A percentile compares a stretch with the other conserved stretches of the same genome.
Conservation (phyloP, 352 stramenopile species). For the Thalassiosira ordinaria region DNA sequence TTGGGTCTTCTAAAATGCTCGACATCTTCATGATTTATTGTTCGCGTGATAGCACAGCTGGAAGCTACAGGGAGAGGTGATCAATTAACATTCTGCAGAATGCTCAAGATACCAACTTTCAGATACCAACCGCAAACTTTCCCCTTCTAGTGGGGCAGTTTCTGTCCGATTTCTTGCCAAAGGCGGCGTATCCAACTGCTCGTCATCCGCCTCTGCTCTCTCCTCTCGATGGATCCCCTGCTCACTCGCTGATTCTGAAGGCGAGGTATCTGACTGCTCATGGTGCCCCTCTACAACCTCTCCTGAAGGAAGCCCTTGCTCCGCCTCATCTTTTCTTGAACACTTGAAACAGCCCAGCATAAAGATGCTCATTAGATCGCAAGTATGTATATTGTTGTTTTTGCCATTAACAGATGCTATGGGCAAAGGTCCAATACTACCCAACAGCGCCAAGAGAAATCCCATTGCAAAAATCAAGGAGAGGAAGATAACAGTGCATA, state of each 20-base stretch:
- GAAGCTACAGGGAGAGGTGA: too few relatives aligned
- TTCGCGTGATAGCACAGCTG: too few relatives aligned
- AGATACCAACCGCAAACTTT: too few relatives aligned
- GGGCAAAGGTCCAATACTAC: constrained; percentile 27
- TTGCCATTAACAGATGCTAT: background rate
- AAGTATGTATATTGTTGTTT: constrained; percentile 20
- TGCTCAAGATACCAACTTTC: too few relatives aligned
- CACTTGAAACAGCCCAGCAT: background rate
- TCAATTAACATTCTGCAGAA: too few relatives aligned
- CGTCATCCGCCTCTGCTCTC: background rate
- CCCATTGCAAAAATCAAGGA: constrained; percentile 27
- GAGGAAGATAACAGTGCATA: constrained; percentile 30
- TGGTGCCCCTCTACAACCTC: too few relatives aligned
- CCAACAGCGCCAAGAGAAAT: constrained; percentile 35
- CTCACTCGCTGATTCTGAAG: background rate
- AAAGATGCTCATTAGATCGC: constrained; percentile 27
- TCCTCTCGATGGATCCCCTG: background rate
- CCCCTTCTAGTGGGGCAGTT: too few relatives aligned
- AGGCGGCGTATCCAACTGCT: too few relatives aligned
- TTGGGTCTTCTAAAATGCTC: too few relatives aligned
- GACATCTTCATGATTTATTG: too few relatives aligned
- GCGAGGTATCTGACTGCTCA: too few relatives aligned
- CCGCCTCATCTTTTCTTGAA: background rate
- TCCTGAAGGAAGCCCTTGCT: background rate
- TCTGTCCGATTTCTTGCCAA: too few relatives aligned